Conservation (phyloP, 2,329 filamentous ascomycete species). For the Stemphylium lycopersici region DNA sequence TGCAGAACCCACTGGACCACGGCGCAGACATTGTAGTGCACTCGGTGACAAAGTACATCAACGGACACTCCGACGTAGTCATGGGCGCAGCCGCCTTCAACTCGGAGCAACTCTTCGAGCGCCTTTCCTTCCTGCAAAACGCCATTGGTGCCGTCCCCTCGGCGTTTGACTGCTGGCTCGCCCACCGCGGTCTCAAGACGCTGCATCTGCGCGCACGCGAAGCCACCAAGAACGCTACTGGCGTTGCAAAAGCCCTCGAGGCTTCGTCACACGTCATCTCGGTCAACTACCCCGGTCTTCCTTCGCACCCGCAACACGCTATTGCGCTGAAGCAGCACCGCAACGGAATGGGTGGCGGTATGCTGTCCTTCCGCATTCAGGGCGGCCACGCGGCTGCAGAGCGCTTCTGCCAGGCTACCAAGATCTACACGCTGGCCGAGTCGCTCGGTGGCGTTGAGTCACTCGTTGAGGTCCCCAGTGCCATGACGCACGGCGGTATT, state of each 20-base stretch:
- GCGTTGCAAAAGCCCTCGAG: constrained; percentile 78
- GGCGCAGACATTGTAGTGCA: constrained; percentile 97
- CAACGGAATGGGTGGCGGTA: constrained; percentile 91
- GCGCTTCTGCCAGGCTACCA: constrained; percentile 87
- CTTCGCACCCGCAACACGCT: constrained; percentile 82
- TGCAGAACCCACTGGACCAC: constrained; percentile 94
- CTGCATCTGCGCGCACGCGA: constrained; percentile 90
- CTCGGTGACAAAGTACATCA: constrained; percentile 99
- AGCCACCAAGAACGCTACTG: constrained; percentile 79
- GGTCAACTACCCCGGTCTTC: constrained; percentile 94
- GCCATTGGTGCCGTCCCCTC: constrained; percentile 95
- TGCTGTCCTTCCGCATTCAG: constrained; percentile 94
- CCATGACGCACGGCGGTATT: constrained; percentile 97
- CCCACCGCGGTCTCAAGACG: constrained; percentile 95
- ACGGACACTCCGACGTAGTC: constrained; percentile 93
- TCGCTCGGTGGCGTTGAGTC: constrained; percentile 90
- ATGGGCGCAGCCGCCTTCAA: constrained; percentile 99
- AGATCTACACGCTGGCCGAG: constrained; percentile 92
- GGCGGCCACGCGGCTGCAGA: constrained; percentile 87
- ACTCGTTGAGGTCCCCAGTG: constrained; percentile 87
- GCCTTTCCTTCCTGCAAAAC: constrained; percentile 91
- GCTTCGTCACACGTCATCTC: constrained; percentile 80
- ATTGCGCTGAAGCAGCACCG: constrained; percentile 93
- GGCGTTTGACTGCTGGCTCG: constrained; percentile 96
- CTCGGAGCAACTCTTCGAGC: constrained; percentile 75